Conservation (phyloP, 495 filamentous ascomycete genomes). For the Podospora appendiculata region DNA sequence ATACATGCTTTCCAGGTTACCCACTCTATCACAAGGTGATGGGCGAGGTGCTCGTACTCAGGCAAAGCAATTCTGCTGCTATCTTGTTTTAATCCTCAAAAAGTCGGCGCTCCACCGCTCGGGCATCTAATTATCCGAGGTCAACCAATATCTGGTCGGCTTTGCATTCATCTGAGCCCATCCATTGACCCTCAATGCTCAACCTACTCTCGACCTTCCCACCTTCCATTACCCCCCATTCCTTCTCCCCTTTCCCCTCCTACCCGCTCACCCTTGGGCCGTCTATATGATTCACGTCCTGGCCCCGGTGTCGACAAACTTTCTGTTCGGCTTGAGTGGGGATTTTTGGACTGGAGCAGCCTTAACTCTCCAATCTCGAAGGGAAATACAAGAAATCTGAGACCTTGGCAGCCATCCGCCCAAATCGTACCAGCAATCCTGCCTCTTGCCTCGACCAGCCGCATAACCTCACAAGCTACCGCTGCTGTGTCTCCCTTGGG, state of each 20-base stretch:
- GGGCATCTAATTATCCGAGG: no score
- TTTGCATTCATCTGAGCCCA: no score
- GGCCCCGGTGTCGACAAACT: conserved; percentile 1
- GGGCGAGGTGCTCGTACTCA: no score
- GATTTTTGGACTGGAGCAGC: background rate
- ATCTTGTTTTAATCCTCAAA: no score
- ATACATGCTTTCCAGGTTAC: no score
- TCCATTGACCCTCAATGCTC: no score
- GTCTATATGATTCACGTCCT: conserved; percentile 9
- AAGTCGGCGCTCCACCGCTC: no score
- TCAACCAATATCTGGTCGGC: no score
- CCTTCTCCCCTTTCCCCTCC: background rate
- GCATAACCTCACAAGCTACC: conserved; percentile 1
- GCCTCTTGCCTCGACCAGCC: background rate
- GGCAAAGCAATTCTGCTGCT: no score
- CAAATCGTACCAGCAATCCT: background rate
- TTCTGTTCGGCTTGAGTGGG: background rate
- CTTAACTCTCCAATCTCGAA: background rate
- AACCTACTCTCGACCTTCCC: background rate
- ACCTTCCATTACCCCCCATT: background rate
- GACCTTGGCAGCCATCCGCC: background rate
- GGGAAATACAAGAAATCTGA: conserved; percentile 1
- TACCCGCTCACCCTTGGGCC: background rate
- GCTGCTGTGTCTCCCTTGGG: conserved; percentile 1
- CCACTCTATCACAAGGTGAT: no score